Evolutionary conservation across 805 yeast genomes (phyloP).

Genomic region (Kazachstania psychrophila): DNA sequence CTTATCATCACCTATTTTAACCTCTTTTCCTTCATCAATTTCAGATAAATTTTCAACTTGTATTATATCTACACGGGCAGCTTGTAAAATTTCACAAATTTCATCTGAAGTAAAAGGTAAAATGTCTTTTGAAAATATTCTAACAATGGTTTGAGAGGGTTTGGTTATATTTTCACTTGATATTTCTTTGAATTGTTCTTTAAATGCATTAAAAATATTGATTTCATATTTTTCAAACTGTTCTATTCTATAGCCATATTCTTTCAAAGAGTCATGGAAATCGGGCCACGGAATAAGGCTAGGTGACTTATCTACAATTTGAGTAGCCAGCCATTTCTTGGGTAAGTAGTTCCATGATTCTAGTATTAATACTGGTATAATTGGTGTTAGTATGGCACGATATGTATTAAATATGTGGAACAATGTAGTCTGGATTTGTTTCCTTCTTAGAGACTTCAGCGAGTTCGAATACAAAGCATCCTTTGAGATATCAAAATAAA

Average conservation of each 20-base stretch:
- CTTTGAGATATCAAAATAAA: slow-evolving; percentile 79
- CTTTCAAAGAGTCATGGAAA: not conserved
- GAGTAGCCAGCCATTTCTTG: slow-evolving; percentile 14
- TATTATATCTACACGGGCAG: slow-evolving; percentile 46
- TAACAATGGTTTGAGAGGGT: slow-evolving; percentile 26
- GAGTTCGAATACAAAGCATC: slow-evolving; percentile 75
- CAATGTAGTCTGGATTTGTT: slow-evolving; percentile 55
- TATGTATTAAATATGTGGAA: slow-evolving; percentile 50
- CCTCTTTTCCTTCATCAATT: not conserved
- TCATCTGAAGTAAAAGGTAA: slow-evolving; percentile 32
- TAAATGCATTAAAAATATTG: slow-evolving; percentile 14
- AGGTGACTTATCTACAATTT: slow-evolving; percentile 12
- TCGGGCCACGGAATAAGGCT: slow-evolving; percentile 7
- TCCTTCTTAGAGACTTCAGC: slow-evolving; percentile 30
- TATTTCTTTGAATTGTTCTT: slow-evolving; percentile 10
- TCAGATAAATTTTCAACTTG: slow-evolving; percentile 2
- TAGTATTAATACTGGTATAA: slow-evolving; percentile 75
- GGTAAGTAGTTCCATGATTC: slow-evolving; percentile 72
- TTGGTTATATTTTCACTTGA: slow-evolving; percentile 19
- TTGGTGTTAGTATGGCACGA: slow-evolving; percentile 64
- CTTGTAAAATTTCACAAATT: slow-evolving; percentile 50
- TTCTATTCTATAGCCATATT: not conserved
- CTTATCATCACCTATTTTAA: slow-evolving; percentile 12
- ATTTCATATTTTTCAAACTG: slow-evolving; percentile 16
- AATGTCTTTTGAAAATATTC: slow-evolving; percentile 6